Conservation (phyloP, 768 basidiomycete species). For the Coprinopsis marcescibilis region DNA sequence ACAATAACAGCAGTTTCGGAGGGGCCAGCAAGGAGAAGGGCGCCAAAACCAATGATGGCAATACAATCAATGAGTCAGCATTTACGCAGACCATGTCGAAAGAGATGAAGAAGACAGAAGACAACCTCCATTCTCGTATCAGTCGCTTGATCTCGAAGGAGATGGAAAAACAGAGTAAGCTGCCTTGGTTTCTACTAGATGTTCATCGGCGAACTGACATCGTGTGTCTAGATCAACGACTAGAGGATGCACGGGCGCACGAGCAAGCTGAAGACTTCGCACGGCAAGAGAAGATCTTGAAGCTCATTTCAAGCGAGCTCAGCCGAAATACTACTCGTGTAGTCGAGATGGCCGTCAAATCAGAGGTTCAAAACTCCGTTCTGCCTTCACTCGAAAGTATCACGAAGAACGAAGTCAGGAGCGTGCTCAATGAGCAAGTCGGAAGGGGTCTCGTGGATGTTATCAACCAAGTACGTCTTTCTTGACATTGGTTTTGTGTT, state of each 20-base stretch:
- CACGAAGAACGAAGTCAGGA: conserved; percentile 75
- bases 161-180: conserved; percentile 85
- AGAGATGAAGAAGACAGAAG: conserved; percentile 82
- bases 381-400: conserved; percentile 78
- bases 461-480: conserved; percentile 61
- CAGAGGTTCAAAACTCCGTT: conserved; percentile 78
- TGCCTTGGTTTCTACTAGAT: conserved; percentile 10
- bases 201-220: conserved; percentile 3
- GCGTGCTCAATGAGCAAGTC: conserved; percentile 73
- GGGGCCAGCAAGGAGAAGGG: conserved; percentile 26
- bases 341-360: conserved; percentile 85
- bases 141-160: conserved; percentile 79
- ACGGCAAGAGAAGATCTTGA: conserved; percentile 84
- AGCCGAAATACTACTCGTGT: conserved; percentile 85
- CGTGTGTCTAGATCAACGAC: conserved; percentile 58
- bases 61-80: conserved; percentile 43
- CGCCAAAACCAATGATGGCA: conserved; percentile 26
- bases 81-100: conserved; percentile 57
- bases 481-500: background rate
- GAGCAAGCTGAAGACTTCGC: conserved; percentile 79
- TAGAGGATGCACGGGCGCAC: conserved; percentile 73
- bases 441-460: conserved; percentile 66
- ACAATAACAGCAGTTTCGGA: conserved; percentile 20
- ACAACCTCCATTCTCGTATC: conserved; percentile 68
- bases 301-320: conserved; percentile 80